Base-by-base conservation (phyloP, 441 rosid species). In the Arabidopsis lyrata region DNA sequence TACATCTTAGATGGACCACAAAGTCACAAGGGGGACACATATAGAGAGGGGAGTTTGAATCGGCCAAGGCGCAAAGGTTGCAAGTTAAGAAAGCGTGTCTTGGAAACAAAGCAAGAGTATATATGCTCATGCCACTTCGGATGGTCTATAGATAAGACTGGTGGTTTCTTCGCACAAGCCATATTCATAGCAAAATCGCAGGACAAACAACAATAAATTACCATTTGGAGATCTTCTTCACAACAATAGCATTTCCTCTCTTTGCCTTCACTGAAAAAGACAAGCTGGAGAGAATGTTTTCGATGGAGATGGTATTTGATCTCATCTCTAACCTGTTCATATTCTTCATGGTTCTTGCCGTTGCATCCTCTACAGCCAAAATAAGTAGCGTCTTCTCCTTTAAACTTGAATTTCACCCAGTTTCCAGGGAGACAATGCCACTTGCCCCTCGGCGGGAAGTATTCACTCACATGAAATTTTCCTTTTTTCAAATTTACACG, bases 121-220 rank as follows among this genome's bases (percentile, higher is more conserved):
- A n/a, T n/a, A 61, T 59, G 64, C 5, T 59, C 6, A 38, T 59
- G 64, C 64, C 48, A 38, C 48, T 39, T 59, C 8, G 12, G 32
- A 38, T 13, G 48, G 10, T 59, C 8, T 20, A 59, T 59, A 2
- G 5, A 6, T 12, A 20, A 22, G 14, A 56, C 3, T n/a, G 22
- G 13, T 42, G 47, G 16, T 42, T 5, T 14, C 47, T 42, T 42
- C 47, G 5, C 16, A 42, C 47, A 42, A 42, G 16, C 8, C 16
- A 42, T 42, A 42, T 42, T 42, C 47, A 42, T 42, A 13, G 47
- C 7, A 42, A 42, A 42, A 42, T 42, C 16, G 47, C 47, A 42
- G 5, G 47, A 42, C 15, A 14, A 0, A 3, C 47, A 42, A 14
- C 6, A 42, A 42, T 42, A 42, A 42, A 42, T 5, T 42, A 14